Evolutionary conservation across 345 rosid species (phyloP).

Genomic region (Melastoma malabathricum): DNA sequence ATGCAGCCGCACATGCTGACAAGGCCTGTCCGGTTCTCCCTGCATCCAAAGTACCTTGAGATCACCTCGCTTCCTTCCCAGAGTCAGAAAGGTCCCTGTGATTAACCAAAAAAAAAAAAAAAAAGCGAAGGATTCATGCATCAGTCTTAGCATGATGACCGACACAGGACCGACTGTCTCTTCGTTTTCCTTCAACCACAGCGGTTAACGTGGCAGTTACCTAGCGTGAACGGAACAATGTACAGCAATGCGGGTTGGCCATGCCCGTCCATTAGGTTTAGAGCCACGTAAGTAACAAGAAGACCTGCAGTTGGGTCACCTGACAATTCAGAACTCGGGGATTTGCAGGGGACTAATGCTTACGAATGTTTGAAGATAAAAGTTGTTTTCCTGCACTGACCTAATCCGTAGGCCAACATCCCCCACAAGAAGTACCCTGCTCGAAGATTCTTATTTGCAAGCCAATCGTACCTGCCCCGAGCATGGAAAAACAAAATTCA

Average conservation of each 20-base stretch:
- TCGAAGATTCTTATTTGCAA: constrained; percentile 72
- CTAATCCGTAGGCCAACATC: constrained; percentile 85
- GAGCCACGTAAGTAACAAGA: constrained; percentile 82
- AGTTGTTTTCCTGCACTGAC: constrained; percentile 18
- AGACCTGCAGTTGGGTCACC: constrained; percentile 40
- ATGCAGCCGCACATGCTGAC: constrained; percentile 49
- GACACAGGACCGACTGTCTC: no score
- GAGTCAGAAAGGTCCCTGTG: constrained; percentile 61
- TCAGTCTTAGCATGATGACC: no score
- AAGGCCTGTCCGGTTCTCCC: constrained; percentile 75
- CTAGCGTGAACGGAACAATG: constrained; percentile 88
- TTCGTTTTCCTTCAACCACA: no score
- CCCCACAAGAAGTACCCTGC: constrained; percentile 96
- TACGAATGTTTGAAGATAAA: neutral
- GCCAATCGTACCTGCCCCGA: constrained; percentile 72
- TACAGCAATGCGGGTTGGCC: constrained; percentile 94
- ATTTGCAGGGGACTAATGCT: no score
- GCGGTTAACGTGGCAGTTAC: constrained; percentile 17
- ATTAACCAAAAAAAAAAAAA: neutral
- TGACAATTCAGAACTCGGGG: no score
- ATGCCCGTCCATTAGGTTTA: constrained; percentile 89
- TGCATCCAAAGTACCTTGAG: constrained; percentile 59
- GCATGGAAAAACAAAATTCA: no score
- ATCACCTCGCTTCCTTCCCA: constrained; percentile 67
- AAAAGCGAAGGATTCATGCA: no score